Evolutionary conservation across 225 moss, liverwort and hornwort genomes (phyloP), one percentile per base, ranked within the genome.

Genomic region (Polytrichum commune): DNA sequence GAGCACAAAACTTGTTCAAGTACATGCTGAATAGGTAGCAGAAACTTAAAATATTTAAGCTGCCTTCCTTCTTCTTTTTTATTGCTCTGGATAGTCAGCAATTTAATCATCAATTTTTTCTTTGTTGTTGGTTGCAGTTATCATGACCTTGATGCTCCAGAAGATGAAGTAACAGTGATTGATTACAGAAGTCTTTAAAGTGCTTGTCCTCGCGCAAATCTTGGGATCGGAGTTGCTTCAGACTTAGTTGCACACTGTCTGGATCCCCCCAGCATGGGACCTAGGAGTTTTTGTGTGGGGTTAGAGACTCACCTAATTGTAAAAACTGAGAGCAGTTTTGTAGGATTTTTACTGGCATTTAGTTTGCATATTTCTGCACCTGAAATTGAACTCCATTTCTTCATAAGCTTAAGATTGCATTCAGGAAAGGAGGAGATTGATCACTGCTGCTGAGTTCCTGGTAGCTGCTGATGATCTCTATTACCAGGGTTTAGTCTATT

Each of bases 111-210:
- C 20, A 53, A 53, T 18, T 18, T 67, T 25, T 25, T 46, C 9
- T 8, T 63, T 28, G 27, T 60, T 70, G 33, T 75, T 67, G 22
- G 67, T 16, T 75, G 80, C 95, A 98, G 98, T 77, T 98, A 98
- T 83, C 98, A 98, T 82, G 98, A 98, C 74, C 89, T 98, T 75
- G 98, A 98, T 86, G 98, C 98, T 38, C 98, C 98, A 30, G 98
- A 98, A 72, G 98, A 98, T 76, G 98, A 98, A 89, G 98, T 98
- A 58, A 98, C 95, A 61, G 98, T 98, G 72, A 98, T 98, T 66
- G 98, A 98, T 78, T 98, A 98, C 77, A 88, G 98, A 66, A 98
- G 98, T 86, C 87, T 98, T 53, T 96, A 96, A 81, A 82, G 71
- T 53, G 33, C 23, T 33, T 4, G 19, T 28, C 23, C 62, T 27